A percentile compares a stretch with the other conserved stretches of the same genome.
phyloP scores from a whole-genome alignment of 2,329 filamentous ascomycete species.

The Venturia aucupariae region DNA sequence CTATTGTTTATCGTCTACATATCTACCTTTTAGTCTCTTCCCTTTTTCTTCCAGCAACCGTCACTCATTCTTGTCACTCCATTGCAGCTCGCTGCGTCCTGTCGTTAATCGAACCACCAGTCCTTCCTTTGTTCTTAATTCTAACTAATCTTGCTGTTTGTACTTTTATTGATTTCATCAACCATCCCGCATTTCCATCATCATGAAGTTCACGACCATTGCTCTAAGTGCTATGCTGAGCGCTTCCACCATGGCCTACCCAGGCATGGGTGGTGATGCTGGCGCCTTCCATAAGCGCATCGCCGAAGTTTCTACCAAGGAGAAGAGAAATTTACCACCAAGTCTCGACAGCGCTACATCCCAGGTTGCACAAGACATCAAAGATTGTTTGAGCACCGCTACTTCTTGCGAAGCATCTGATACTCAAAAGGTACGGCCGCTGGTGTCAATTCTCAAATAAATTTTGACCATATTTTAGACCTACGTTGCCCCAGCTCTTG shows the following conservation, averaged over 20 bases:
- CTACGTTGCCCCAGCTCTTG: constrained; percentile 10
- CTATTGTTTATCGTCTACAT: not conserved
- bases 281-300: constrained; percentile 8
- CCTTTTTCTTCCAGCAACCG: not conserved
- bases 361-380: not conserved
- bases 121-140: not conserved
- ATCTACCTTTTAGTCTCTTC: not conserved
- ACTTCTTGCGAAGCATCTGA: constrained; percentile 1
- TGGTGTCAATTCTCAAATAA: not conserved
- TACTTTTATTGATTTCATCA: not conserved
- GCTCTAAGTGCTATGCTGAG: constrained; percentile 1
- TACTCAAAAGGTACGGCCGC: not conserved
- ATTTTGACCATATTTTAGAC: not conserved
- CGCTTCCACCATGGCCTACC: not conserved
- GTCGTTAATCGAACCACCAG: constrained; percentile 5
- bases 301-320: not conserved
- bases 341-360: constrained; percentile 1
- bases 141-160: not conserved
- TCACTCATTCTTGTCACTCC: not conserved
- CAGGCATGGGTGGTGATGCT: constrained; percentile 3
- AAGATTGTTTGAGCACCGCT: not conserved
- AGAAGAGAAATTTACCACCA: not conserved
- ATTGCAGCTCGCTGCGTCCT: constrained; percentile 12
- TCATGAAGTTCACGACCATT: constrained; percentile 5
- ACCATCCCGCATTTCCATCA: not conserved